Conservation (phyloP, 192 early-diverging fungal species). For the Geranomyces variabilis region DNA sequence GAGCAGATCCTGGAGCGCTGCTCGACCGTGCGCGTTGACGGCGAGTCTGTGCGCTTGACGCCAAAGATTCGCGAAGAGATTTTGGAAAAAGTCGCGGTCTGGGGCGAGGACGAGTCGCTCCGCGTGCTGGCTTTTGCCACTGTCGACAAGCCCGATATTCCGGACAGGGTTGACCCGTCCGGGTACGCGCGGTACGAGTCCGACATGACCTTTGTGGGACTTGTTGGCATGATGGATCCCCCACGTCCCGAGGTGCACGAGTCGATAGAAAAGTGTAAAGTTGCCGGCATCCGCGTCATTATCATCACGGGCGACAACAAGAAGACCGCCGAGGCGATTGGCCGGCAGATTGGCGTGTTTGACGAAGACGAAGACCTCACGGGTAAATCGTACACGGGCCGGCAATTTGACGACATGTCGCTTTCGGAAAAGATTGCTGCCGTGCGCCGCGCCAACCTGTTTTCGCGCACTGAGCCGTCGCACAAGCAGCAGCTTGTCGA, state of each 20-base stretch:
- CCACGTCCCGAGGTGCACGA: conserved; percentile 88
- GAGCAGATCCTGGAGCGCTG: conserved; percentile 82
- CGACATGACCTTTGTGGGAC: conserved; percentile 90
- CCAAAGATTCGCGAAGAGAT: conserved; percentile 61
- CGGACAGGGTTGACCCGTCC: conserved; percentile 56
- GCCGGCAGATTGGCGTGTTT: conserved; percentile 93
- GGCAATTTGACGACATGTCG: conserved; percentile 91
- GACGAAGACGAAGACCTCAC: conserved; percentile 60
- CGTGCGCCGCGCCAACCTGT: conserved; percentile 77
- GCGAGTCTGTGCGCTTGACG: conserved; percentile 69
- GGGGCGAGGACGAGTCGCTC: conserved; percentile 77
- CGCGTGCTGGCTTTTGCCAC: conserved; percentile 91
- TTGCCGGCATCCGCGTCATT: conserved; percentile 96
- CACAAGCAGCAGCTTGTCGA: conserved; percentile 96
- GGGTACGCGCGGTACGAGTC: conserved; percentile 74
- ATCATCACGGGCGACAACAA: conserved; percentile 99
- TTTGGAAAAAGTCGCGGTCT: conserved; percentile 67
- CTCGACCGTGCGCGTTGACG: conserved; percentile 64
- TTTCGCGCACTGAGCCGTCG: conserved; percentile 93
- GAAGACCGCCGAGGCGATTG: conserved; percentile 95
- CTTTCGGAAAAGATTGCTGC: conserved; percentile 71
- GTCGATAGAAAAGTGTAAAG: conserved; percentile 83
- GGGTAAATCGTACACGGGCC: conserved; percentile 82
- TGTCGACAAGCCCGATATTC: conserved; percentile 74
- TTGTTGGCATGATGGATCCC: conserved; percentile 97